phyloP scores from a whole-genome alignment of 2,329 filamentous ascomycete genomes.

The Aspergillus novofumigatus region DNA sequence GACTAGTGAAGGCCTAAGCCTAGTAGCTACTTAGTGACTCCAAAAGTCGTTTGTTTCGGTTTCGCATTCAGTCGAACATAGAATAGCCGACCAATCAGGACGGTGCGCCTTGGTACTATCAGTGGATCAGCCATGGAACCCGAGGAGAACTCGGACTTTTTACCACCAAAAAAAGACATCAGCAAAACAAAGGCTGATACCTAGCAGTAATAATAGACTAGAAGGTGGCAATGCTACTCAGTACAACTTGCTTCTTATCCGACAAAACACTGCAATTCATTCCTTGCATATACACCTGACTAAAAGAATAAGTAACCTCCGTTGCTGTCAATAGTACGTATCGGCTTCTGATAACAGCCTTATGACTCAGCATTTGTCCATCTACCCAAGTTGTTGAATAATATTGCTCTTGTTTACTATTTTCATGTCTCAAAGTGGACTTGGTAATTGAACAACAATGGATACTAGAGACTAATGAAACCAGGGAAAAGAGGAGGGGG shows the following conservation, averaged over 20 bases:
- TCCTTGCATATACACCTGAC: neutral
- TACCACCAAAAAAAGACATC: neutral
- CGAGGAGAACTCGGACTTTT: neutral
- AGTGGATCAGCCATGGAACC: neutral
- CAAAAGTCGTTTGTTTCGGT: neutral
- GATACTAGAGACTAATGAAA: neutral
- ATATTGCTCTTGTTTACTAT: neutral
- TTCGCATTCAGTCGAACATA: neutral
- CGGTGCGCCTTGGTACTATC: neutral
- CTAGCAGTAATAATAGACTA: neutral
- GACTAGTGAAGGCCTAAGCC: neutral
- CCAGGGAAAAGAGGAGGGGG: neutral
- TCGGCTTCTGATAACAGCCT: too few relatives aligned
- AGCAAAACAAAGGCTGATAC: neutral
- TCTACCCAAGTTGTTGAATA: neutral
- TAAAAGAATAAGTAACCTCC: too few relatives aligned
- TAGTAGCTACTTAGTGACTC: neutral
- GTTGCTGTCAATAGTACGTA: neutral
- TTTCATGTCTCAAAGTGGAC: neutral
- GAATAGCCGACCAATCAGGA: neutral
- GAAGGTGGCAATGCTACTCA: neutral
- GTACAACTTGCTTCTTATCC: too few relatives aligned
- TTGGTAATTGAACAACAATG: neutral
- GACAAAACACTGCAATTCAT: neutral
- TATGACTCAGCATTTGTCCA: too few relatives aligned